phyloP scores from a whole-genome alignment of 2,329 filamentous ascomycete species.

The Penicillium sp. region DNA sequence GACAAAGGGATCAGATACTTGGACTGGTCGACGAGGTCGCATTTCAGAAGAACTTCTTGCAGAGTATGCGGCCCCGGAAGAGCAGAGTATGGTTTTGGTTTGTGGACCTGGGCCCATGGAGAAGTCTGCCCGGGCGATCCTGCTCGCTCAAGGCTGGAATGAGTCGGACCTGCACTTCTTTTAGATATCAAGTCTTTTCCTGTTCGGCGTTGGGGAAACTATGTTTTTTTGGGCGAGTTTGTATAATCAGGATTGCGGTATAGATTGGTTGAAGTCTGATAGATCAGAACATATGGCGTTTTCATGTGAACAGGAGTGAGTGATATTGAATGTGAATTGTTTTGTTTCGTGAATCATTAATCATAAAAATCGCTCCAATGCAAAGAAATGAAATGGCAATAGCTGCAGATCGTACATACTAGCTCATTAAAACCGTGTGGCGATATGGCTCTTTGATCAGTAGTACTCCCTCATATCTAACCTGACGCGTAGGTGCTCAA shows the following conservation, averaged over 20 bases:
- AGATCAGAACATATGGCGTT: too few relatives aligned
- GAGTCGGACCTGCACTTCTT: slow-evolving; percentile 77
- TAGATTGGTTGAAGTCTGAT: neutral
- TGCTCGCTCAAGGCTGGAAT: slow-evolving; percentile 67
- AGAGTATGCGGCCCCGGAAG: slow-evolving; percentile 53
- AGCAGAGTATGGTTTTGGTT: slow-evolving; percentile 67
- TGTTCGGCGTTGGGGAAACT: neutral
- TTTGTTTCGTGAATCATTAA: slow-evolving; percentile 8
- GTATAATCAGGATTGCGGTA: neutral
- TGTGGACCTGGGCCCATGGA: slow-evolving; percentile 80
- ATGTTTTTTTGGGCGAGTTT: neutral
- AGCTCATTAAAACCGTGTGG: too few relatives aligned
- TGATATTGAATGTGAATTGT: too few relatives aligned
- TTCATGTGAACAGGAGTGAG: too few relatives aligned
- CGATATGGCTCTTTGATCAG: slow-evolving; percentile 18
- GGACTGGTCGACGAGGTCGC: slow-evolving; percentile 69
- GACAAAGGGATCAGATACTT: slow-evolving; percentile 62
- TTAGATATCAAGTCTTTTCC: slow-evolving; percentile 38
- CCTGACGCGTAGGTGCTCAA: slow-evolving; percentile 67
- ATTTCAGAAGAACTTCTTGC: slow-evolving; percentile 65
- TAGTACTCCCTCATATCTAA: slow-evolving; percentile 74
- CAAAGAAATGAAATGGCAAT: too few relatives aligned
- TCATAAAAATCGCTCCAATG: neutral
- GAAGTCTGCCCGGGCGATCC: slow-evolving; percentile 59
- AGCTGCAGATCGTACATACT: too few relatives aligned